These are phyloP conservation scores for Keithomyces neogunnii DNA, from an alignment of 2,329 filamentous ascomycete genomes.

Conservation along the genomic window DNA sequence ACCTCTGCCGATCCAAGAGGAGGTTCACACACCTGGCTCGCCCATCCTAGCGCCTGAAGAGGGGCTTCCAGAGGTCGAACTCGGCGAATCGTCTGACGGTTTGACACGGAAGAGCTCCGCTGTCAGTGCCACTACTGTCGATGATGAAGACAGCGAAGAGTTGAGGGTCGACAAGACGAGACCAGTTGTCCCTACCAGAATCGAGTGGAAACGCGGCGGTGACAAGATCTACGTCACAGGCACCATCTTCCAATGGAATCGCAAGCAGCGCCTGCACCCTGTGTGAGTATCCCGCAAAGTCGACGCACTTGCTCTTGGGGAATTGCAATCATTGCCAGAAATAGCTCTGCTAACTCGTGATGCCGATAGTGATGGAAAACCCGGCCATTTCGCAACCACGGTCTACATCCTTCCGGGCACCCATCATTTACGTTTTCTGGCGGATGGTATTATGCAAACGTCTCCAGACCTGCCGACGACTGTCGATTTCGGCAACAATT, in stretches of 20 bases:
- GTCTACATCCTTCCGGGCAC: conserved; percentile 86
- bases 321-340: not conserved
- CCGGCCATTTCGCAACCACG: conserved; percentile 63
- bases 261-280: conserved; percentile 78
- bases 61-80: conserved; percentile 39
- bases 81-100: conserved; percentile 39
- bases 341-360: not conserved
- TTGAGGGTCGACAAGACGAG: conserved; percentile 66
- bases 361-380: conserved; percentile 38
- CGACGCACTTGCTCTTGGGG: no score
- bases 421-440: conserved; percentile 92
- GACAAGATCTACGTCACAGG: conserved; percentile 95
- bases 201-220: conserved; percentile 78
- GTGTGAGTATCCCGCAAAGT: conserved; percentile 55
- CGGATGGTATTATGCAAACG: conserved; percentile 88
- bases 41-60: conserved; percentile 74
- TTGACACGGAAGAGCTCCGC: conserved; percentile 48
- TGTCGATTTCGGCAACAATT: conserved; percentile 94
- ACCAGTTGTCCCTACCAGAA: conserved; percentile 71
- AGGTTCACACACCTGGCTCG: conserved; percentile 80
- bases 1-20: conserved; percentile 88
- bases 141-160: conserved; percentile 73
- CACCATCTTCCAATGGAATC: conserved; percentile 95
- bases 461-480: conserved; percentile 84
- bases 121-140: conserved; percentile 55